A percentile compares a stretch with the other conserved stretches of the same genome.
Evolutionary conservation across 768 basidiomycete species (phyloP).

Genomic region (Lactarius tabidus): DNA sequence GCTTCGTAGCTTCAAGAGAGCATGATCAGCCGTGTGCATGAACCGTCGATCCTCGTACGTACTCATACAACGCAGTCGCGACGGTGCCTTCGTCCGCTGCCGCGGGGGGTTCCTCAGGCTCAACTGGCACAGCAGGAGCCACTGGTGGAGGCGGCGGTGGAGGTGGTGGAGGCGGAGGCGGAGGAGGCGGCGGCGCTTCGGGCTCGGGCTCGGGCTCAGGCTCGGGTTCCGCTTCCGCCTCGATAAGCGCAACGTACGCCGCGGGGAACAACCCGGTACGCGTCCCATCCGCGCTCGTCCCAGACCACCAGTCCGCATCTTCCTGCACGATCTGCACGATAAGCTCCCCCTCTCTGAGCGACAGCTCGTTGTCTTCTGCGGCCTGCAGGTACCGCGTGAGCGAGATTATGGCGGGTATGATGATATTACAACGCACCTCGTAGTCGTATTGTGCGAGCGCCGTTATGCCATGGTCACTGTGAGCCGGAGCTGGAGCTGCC

Average conservation of each 20-base stretch:
- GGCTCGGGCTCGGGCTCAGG: constrained; percentile 40
- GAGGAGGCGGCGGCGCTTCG: constrained; percentile 50
- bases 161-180: constrained; percentile 42
- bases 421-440: constrained; percentile 43
- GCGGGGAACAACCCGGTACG: constrained; percentile 85
- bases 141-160: constrained; percentile 39
- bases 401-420: background rate
- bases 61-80: constrained; percentile 72
- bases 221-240: constrained; percentile 38
- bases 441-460: constrained; percentile 83
- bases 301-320: constrained; percentile 92
- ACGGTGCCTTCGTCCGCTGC: constrained; percentile 52
- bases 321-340: constrained; percentile 80
- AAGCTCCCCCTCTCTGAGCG: constrained; percentile 71
- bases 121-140: constrained; percentile 33
- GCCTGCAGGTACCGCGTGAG: constrained; percentile 40
- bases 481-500: constrained; percentile 34
- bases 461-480: constrained; percentile 47
- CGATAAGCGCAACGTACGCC: constrained; percentile 82
- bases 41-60: constrained; percentile 30
- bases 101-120: constrained; percentile 45
- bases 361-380: constrained; percentile 83
- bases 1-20: constrained; percentile 67
- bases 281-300: constrained; percentile 57
- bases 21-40: constrained; percentile 11